Base-by-base conservation (phyloP, 768 basidiomycete genomes). In the Lyophyllum shimeji region DNA sequence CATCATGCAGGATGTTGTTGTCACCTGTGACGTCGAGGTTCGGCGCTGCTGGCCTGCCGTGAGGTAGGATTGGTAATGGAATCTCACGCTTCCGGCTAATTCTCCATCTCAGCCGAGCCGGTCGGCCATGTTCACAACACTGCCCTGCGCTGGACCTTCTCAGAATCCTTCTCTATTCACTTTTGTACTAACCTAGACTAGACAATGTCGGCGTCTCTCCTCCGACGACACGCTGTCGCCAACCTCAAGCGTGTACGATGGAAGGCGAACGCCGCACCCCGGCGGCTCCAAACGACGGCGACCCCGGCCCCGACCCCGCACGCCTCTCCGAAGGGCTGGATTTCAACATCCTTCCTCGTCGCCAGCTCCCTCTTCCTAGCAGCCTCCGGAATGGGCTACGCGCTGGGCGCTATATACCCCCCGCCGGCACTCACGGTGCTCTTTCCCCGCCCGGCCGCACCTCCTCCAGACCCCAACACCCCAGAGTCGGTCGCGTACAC, bases 391-490 rank as follows among this genome's bases (percentile, higher is more conserved):
- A 69, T 74, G 6, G 76, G 76, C 12, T 81, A 80, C 46, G 70
- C 76, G n/a, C 55, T 80, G 21, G 92, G 92, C 8, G 78, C 87
- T 5, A 71, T 91, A 59, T 92, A 85, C 64, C 91, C 89, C 6
- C 91, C 87, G 6, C 70, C 79, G 0, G 67, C 87, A 24, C 65
- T 88, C 34, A 77, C 85, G 18, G 78, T 92, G 50, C 72, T 96
- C 23, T 89, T 87, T 46, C 94, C 95, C 2, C 80, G 89, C 9
- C 75, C 82, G 0, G 89, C 93, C 0, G 90, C 93, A 0, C 82
- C 87, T 0, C 89, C 93, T 0, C 76, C 78, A 17, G 77, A 81
- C 57, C 77, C 75, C 12, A 77, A 79, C 56, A 83, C 85, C 2
- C 77, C 75, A 1, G 82, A 84, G 57, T 84, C 88, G 0, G 68